Conservation (phyloP, 1,139 yeast species). For the Sugiyamaella neomexicana region DNA sequence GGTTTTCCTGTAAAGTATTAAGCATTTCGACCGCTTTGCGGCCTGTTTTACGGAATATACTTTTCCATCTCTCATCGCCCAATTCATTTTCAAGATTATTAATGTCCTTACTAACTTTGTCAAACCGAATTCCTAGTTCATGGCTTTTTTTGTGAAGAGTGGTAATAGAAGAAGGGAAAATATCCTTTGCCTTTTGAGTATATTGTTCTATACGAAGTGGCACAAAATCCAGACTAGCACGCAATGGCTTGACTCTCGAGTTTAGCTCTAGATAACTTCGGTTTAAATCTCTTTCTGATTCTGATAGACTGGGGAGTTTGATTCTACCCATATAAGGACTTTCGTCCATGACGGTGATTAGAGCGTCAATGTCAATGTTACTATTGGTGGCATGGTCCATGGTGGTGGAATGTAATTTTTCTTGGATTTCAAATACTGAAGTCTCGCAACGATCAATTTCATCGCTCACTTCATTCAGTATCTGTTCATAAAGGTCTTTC, state of each 20-base stretch:
- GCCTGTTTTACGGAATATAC: constrained; percentile 31
- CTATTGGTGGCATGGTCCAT: not conserved
- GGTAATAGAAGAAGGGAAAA: constrained; percentile 42
- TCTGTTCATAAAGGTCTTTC: constrained; percentile 55
- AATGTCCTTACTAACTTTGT: constrained; percentile 45
- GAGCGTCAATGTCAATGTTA: constrained; percentile 24
- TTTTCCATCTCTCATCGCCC: constrained; percentile 57
- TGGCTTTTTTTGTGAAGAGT: constrained; percentile 47
- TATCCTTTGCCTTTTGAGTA: constrained; percentile 38
- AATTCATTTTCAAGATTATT: constrained; percentile 47
- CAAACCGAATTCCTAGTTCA: constrained; percentile 46
- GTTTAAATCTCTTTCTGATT: constrained; percentile 37
- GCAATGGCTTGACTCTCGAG: constrained; percentile 50
- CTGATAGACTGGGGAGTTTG: constrained; percentile 33
- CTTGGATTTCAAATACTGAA: constrained; percentile 38
- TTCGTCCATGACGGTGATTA: constrained; percentile 26
- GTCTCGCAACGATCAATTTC: constrained; percentile 53
- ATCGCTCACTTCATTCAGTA: constrained; percentile 51
- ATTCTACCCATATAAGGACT: constrained; percentile 29
- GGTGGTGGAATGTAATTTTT: constrained; percentile 26
- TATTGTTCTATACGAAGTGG: constrained; percentile 56
- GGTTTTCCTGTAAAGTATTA: constrained; percentile 26
- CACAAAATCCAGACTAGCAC: constrained; percentile 59
- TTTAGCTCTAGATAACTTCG: constrained; percentile 41
- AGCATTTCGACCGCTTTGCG: constrained; percentile 31